Base-by-base conservation (phyloP, 2,329 filamentous ascomycete species). In the Diaporthe longicolla region DNA sequence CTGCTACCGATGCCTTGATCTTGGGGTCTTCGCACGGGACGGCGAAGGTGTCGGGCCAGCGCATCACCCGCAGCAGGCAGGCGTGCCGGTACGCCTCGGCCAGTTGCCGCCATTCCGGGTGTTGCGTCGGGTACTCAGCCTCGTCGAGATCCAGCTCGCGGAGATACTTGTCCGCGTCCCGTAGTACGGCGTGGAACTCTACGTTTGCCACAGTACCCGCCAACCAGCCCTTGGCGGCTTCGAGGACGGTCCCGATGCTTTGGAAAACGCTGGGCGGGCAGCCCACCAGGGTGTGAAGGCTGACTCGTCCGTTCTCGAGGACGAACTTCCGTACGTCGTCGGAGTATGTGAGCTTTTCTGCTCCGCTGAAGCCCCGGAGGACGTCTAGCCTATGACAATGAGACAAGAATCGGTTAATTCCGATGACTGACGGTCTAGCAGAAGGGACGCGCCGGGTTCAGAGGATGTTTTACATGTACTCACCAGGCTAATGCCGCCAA, bases 71-170 rank as follows among this genome's bases (percentile, higher is more conserved):
- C 3, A 81, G 77, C 0, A 81, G 74, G n/a, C 79, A 81, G 0
- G 79, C 79, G n/a, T 81, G 78, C 15, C 78, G 73, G 37, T 79
- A 81, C 0, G 79, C 79, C n/a, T 80, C 78, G 4, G 80, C 80
- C 0, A 81, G 71, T 1, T 76, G 76, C 17, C 72, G 76, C 80
- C 80, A 81, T 71, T 81, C 79, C 10, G 70, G 65, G 10, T 81
- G 75, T 2, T 32, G 57, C 3, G 78, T 81, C 13, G 80, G 79
- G 70, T 81, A 81, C 2, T 76, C 70, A 8, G 76, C 75, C 26
- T 76, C 59, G 2, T 80, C 76, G 3, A 76, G 74, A 37, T 80
- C 77, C 75, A 80, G 78, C 3, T 69, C 73, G 17, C 79, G 79
- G 2, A 81, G 70, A 70, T 79, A 79, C n/a, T 32, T 75, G 29